phyloP scores from a whole-genome alignment of 2,329 filamentous ascomycete species.

The Colletotrichum musae region DNA sequence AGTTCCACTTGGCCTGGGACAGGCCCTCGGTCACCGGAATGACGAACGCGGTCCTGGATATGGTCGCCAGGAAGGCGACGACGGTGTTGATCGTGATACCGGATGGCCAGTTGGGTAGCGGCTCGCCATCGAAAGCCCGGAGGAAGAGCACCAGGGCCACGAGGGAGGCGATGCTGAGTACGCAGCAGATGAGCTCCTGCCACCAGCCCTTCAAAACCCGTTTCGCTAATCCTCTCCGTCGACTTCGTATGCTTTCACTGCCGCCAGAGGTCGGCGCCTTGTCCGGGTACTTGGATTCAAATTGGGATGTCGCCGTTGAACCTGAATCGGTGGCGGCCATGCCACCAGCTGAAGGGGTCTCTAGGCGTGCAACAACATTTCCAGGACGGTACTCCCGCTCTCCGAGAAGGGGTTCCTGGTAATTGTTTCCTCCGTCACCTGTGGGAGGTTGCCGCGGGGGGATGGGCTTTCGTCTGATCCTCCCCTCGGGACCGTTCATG shows the following conservation, averaged over 20 bases:
- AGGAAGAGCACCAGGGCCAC: background rate
- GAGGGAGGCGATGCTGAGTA: background rate
- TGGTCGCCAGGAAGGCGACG: constrained; percentile 45
- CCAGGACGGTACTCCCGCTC: background rate
- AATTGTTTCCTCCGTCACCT: background rate
- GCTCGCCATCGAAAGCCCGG: constrained; percentile 35
- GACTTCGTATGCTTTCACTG: background rate
- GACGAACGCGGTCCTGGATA: constrained; percentile 43
- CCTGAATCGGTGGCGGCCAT: too few species aligned
- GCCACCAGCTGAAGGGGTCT: too few species aligned
- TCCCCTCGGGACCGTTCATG: background rate
- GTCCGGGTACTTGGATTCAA: background rate
- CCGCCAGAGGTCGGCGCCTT: too few species aligned
- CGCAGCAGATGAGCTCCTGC: background rate
- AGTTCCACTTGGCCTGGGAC: constrained; percentile 46
- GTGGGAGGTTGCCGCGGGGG: background rate
- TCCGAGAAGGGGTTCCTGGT: background rate
- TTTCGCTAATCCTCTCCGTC: background rate
- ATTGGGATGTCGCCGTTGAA: background rate
- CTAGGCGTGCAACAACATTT: too few species aligned
- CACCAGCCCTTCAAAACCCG: background rate
- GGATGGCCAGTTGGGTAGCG: constrained; percentile 42
- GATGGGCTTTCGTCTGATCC: background rate
- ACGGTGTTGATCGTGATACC: constrained; percentile 48
- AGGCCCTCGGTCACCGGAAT: constrained; percentile 45